Percentiles rank a stretch among this genome's conserved stretches.
Evolutionary conservation across 2,329 filamentous ascomycete species (phyloP).

Genomic region (Epichloe glyceriae): DNA sequence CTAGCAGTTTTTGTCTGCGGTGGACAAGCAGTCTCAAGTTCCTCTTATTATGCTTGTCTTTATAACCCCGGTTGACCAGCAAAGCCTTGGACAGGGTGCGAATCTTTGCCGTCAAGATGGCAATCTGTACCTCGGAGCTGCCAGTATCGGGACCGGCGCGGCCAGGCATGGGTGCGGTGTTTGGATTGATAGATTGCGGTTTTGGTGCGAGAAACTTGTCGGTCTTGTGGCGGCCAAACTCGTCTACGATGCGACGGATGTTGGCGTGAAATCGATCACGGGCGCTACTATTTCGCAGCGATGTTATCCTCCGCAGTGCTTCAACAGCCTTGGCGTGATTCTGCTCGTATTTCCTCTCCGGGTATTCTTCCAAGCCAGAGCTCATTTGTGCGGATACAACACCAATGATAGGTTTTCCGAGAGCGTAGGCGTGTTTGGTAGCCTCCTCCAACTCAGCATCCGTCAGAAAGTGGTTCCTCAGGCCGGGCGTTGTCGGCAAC

Average conservation of each 20-base stretch:
- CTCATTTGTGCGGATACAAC: conserved; percentile 26
- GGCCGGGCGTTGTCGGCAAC: conserved; percentile 33
- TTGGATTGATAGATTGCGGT: conserved; percentile 31
- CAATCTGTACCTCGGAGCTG: conserved; percentile 93
- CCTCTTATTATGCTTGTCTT: conserved; percentile 89
- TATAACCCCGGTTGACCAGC: conserved; percentile 53
- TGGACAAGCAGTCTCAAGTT: conserved; percentile 80
- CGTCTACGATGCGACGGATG: conserved; percentile 69
- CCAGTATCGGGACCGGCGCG: conserved; percentile 88
- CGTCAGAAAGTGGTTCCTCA: conserved; percentile 67
- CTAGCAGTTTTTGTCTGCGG: conserved; percentile 73
- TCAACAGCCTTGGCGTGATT: conserved; percentile 56
- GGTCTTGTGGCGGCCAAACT: conserved; percentile 84
- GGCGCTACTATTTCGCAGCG: conserved; percentile 61
- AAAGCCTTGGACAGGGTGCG: conserved; percentile 63
- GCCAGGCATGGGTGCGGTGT: conserved; percentile 25
- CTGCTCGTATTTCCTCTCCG: conserved; percentile 32
- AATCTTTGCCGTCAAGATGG: conserved; percentile 91
- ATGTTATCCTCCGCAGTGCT: conserved; percentile 68
- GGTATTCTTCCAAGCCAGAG: conserved; percentile 24
- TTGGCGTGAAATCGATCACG: conserved; percentile 73
- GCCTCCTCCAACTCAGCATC: conserved; percentile 53
- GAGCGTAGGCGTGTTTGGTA: conserved; percentile 50
- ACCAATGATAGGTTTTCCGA: conserved; percentile 47
- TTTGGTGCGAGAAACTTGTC: conserved; percentile 56